These are phyloP conservation scores for Hawksworthiomyces lignivorus DNA, from an alignment of 2,329 filamentous ascomycete species.

Conservation along the genomic window DNA sequence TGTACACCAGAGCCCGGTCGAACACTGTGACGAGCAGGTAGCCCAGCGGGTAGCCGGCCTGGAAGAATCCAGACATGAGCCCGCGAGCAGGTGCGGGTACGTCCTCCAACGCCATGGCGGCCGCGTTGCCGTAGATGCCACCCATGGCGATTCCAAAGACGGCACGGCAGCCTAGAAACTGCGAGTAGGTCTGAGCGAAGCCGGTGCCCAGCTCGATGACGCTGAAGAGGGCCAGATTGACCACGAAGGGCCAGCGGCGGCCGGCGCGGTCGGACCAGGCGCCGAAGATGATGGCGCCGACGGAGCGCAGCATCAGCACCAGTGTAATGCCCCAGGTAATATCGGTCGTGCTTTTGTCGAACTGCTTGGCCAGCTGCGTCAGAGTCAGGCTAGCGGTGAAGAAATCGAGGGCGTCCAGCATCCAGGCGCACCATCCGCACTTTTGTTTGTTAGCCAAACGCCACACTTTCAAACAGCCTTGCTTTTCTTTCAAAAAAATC, in stretches of 20 bases:
- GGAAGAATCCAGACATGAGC: constrained; percentile 66
- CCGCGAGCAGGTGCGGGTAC: constrained; percentile 60
- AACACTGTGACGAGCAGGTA: constrained; percentile 57
- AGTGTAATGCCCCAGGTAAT: constrained; percentile 70
- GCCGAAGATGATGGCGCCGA: constrained; percentile 71
- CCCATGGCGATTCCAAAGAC: constrained; percentile 79
- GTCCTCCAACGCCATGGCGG: constrained; percentile 71
- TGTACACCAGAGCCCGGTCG: constrained; percentile 60
- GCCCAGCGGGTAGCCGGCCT: constrained; percentile 63
- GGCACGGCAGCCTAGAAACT: constrained; percentile 67
- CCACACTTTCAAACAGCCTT: too few species aligned
- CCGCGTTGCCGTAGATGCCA: constrained; percentile 69
- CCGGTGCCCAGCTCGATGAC: constrained; percentile 45
- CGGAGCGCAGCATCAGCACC: constrained; percentile 64
- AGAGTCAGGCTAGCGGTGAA: constrained; percentile 75
- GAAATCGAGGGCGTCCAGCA: constrained; percentile 75
- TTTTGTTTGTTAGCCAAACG: too few species aligned
- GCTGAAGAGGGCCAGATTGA: too few species aligned
- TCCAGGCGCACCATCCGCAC: too few species aligned
- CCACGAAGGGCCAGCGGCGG: too few species aligned
- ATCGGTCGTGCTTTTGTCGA: constrained; percentile 48
- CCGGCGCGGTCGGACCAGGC: constrained; percentile 58
- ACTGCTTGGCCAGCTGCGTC: constrained; percentile 54
- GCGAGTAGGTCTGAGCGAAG: constrained; percentile 57
- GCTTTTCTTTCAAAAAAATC: too few species aligned